A percentile compares a stretch with the other conserved stretches of the same genome.
Conservation (phyloP, 345 rosid species). For the Arabis hirsuta region DNA sequence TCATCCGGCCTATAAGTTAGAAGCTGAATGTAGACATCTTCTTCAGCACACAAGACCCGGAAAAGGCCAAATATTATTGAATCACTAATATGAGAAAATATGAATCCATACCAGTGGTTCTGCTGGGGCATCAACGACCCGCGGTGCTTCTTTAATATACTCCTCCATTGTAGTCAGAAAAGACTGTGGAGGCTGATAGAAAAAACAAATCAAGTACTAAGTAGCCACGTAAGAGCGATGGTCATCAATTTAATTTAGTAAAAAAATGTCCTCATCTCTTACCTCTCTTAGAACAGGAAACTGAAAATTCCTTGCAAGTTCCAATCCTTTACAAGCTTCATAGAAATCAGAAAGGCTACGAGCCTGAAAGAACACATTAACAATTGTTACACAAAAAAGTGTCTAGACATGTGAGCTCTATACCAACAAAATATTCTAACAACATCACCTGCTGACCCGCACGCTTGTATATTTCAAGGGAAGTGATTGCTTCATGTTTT, state of each 20-base stretch:
- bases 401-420: not conserved
- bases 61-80: not conserved
- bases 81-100: conserved; percentile 3
- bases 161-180: conserved; percentile 97
- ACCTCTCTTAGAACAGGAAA: conserved; percentile 97
- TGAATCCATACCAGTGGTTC: conserved; percentile 70
- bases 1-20: conserved; percentile 87
- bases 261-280: conserved; percentile 13
- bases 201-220: conserved; percentile 14
- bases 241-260: not conserved
- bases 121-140: conserved; percentile 70
- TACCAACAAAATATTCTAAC: conserved; percentile 17
- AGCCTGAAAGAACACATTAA: conserved; percentile 62
- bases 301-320: conserved; percentile 97
- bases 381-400: conserved; percentile 14
- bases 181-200: conserved; percentile 86
- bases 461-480: conserved; percentile 83
- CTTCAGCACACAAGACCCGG: conserved; percentile 14
- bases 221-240: conserved; percentile 1
- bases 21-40: conserved; percentile 54
- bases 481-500: conserved; percentile 85
- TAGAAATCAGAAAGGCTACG: conserved; percentile 88
- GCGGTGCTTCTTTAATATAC: conserved; percentile 95
- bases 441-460: conserved; percentile 84
- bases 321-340: conserved; percentile 93